Percentiles rank a stretch among this genome's conserved stretches.
These are phyloP conservation scores for Penicillium sp. DNA, from an alignment of 2,329 filamentous ascomycete species.

Conservation along the genomic window DNA sequence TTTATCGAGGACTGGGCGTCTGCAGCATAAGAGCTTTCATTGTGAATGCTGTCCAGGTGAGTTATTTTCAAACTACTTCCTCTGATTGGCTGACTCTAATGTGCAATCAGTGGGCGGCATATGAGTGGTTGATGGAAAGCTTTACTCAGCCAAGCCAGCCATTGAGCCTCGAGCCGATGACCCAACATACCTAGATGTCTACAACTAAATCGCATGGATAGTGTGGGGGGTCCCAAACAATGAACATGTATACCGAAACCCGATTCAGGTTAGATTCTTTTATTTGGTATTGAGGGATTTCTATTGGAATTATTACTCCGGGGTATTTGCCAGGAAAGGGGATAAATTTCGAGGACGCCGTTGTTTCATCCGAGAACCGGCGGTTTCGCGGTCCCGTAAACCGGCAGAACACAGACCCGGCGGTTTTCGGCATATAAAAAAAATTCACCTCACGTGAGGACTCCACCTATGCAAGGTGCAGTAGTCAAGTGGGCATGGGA, in stretches of 20 bases:
- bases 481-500: conserved; percentile 5
- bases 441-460: conserved; percentile 22
- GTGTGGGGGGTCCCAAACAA: conserved; percentile 1
- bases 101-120: conserved; percentile 73
- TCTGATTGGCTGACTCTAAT: conserved; percentile 5
- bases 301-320: conserved; percentile 25
- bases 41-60: conserved; percentile 80
- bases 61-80: conserved; percentile 11
- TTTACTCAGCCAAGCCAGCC: conserved; percentile 23
- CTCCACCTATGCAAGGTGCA: conserved; percentile 14
- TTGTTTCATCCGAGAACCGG: conserved; percentile 30
- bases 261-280: conserved; percentile 24
- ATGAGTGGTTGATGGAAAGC: conserved; percentile 78
- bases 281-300: conserved; percentile 28
- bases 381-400: conserved; percentile 28
- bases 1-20: conserved; percentile 74
- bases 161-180: conserved; percentile 9
- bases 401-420: conserved; percentile 26
- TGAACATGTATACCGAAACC: conserved; percentile 19
- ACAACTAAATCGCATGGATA: neutral
- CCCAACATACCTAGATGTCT: conserved; percentile 4
- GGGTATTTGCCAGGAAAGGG: conserved; percentile 28
- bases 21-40: conserved; percentile 86
- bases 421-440: conserved; percentile 35
- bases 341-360: conserved; percentile 29